A percentile compares a stretch with the other conserved stretches of the same genome.
phyloP scores from a whole-genome alignment of 768 basidiomycete genomes.

The Lentinula lateritia region DNA sequence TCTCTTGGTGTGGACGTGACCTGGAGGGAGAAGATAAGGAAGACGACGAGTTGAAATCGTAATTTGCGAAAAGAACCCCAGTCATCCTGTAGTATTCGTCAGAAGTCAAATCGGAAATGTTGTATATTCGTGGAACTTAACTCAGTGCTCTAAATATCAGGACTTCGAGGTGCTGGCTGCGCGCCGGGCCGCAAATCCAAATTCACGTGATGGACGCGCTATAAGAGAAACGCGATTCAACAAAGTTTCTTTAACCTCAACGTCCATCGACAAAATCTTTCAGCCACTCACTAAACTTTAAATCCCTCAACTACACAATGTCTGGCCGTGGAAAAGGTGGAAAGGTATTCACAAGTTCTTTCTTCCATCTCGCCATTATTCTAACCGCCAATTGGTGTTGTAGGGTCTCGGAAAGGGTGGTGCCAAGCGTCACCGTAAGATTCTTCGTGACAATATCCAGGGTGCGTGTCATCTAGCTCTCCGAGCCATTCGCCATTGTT shows the following conservation, averaged over 20 bases:
- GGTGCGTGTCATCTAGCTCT: conserved; percentile 19
- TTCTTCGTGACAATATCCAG: conserved; percentile 62
- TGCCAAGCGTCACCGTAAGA: conserved; percentile 72
- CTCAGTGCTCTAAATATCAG: no score
- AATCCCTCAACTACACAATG: conserved; percentile 31
- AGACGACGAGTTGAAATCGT: background rate
- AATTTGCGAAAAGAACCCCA: background rate
- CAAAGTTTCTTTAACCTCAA: background rate
- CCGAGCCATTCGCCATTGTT: background rate
- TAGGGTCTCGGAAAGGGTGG: conserved; percentile 73
- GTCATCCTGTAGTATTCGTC: background rate
- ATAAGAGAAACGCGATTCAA: background rate
- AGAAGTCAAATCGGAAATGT: background rate
- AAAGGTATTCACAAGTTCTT: conserved; percentile 30
- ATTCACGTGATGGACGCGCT: background rate
- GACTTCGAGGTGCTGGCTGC: background rate
- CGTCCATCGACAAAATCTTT: background rate
- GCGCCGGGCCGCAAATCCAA: background rate
- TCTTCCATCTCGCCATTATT: background rate
- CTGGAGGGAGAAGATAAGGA: background rate
- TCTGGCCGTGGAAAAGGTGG: conserved; percentile 77
- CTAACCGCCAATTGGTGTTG: background rate
- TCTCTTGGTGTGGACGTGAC: background rate
- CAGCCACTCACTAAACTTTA: background rate
- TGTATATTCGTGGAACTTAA: background rate